Evolutionary conservation across 257 asterid genomes (phyloP).

Genomic region (Nicotiana tabacum): DNA sequence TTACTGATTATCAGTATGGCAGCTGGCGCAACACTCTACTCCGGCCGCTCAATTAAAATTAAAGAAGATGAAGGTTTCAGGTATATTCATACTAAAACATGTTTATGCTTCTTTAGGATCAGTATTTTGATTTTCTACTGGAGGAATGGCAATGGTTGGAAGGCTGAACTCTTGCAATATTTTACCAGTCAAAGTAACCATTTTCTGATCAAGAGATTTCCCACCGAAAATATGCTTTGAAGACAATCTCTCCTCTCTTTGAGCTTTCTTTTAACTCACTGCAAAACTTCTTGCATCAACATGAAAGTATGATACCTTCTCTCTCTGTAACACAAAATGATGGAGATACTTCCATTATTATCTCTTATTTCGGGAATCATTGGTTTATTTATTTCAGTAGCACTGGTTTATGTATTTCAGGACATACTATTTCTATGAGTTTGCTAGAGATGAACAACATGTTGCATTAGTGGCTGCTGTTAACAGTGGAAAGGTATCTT

Average conservation of each 20-base stretch:
- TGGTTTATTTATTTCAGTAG: not conserved
- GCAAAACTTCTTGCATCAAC: not conserved
- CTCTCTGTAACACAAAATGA: not conserved
- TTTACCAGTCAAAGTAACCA: not conserved
- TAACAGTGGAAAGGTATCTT: slow-evolving; percentile 71
- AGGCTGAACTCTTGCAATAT: not conserved
- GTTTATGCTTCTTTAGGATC: not conserved
- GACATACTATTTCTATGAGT: slow-evolving; percentile 91
- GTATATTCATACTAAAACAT: slow-evolving; percentile 24
- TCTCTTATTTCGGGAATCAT: not conserved
- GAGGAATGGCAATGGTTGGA: not conserved
- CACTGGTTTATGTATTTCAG: slow-evolving; percentile 33
- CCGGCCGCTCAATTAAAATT: slow-evolving; percentile 72
- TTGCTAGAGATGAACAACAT: slow-evolving; percentile 60
- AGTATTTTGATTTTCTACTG: not conserved
- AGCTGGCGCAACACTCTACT: slow-evolving; percentile 70
- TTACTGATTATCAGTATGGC: slow-evolving; percentile 16
- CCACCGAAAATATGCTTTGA: not conserved
- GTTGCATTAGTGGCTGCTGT: slow-evolving; percentile 83
- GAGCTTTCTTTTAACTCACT: not conserved
- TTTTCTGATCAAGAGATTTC: not conserved
- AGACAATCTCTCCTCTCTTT: not conserved
- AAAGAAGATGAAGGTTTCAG: slow-evolving; percentile 89
- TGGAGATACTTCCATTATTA: not conserved
- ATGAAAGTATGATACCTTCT: not conserved